phyloP scores from a whole-genome alignment of 257 asterid genomes.

The Plantago major region DNA sequence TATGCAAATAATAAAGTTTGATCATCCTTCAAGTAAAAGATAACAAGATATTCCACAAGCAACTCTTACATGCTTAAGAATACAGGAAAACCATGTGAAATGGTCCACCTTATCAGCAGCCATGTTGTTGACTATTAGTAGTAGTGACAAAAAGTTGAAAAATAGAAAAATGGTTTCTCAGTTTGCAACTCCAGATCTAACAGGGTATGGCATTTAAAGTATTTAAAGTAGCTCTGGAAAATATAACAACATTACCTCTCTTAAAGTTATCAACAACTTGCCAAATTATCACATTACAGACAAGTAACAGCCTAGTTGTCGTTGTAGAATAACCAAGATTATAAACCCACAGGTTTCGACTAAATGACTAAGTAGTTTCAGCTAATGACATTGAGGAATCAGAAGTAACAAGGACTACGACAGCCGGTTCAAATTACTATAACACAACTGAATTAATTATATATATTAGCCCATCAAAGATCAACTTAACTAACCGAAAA shows the following conservation, averaged over 20 bases:
- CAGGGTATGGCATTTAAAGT: conserved; percentile 16
- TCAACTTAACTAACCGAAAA: too few relatives aligned
- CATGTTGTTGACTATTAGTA: conserved; percentile 17
- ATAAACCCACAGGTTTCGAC: conserved; percentile 22
- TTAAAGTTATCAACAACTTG: conserved; percentile 29
- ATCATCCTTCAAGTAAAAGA: conserved; percentile 36
- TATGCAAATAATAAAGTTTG: conserved; percentile 19
- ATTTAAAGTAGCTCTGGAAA: conserved; percentile 4
- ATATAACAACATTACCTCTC: not conserved
- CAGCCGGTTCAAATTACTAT: not conserved
- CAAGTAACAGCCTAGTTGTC: conserved; percentile 27
- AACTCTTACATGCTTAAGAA: not conserved
- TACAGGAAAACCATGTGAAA: conserved; percentile 19
- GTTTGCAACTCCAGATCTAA: conserved; percentile 23
- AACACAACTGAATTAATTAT: not conserved
- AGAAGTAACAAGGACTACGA: not conserved
- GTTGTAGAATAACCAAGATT: conserved; percentile 8
- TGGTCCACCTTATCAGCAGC: conserved; percentile 29
- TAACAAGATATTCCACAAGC: conserved; percentile 15
- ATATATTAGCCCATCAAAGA: not conserved
- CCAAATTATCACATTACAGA: conserved; percentile 26
- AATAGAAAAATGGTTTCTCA: conserved; percentile 11
- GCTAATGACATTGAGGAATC: conserved; percentile 12
- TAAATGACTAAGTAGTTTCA: conserved; percentile 19
- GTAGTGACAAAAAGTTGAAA: conserved; percentile 21